These are phyloP conservation scores for Apiospora rasikravindrae DNA, from an alignment of 2,329 filamentous ascomycete species.

Conservation along the genomic window DNA sequence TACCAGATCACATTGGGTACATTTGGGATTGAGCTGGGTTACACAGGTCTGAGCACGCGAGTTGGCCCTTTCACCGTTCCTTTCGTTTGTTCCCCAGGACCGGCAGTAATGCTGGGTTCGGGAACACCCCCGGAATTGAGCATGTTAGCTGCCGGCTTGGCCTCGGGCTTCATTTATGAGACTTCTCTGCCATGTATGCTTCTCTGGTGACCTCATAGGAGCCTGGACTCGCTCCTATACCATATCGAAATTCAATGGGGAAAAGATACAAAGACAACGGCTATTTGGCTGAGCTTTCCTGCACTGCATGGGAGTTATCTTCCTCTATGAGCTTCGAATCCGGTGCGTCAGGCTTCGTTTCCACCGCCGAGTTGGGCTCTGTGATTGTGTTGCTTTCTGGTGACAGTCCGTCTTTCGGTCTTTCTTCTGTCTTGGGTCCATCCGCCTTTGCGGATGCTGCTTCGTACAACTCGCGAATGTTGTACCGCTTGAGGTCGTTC, in stretches of 20 bases:
- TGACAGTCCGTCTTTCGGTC: background rate
- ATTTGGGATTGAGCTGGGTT: background rate
- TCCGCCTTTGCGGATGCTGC: constrained; percentile 31
- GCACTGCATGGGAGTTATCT: background rate
- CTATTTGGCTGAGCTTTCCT: background rate
- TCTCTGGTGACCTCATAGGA: background rate
- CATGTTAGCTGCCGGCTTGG: background rate
- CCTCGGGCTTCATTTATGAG: background rate
- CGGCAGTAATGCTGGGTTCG: background rate
- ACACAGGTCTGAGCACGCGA: background rate
- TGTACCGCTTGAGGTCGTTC: constrained; percentile 77
- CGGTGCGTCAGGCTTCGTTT: background rate
- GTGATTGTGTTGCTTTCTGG: background rate
- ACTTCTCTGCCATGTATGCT: background rate
- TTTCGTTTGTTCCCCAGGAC: background rate
- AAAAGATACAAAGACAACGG: background rate
- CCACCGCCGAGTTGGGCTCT: background rate
- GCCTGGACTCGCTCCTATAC: background rate
- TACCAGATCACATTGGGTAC: background rate
- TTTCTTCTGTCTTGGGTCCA: constrained; percentile 21
- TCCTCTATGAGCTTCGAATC: background rate
- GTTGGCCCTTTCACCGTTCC: background rate
- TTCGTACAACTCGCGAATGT: constrained; percentile 75
- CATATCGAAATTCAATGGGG: background rate
- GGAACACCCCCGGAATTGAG: background rate